phyloP scores from a whole-genome alignment of 179 eudicot genomes.

The Camellia oleifera region DNA sequence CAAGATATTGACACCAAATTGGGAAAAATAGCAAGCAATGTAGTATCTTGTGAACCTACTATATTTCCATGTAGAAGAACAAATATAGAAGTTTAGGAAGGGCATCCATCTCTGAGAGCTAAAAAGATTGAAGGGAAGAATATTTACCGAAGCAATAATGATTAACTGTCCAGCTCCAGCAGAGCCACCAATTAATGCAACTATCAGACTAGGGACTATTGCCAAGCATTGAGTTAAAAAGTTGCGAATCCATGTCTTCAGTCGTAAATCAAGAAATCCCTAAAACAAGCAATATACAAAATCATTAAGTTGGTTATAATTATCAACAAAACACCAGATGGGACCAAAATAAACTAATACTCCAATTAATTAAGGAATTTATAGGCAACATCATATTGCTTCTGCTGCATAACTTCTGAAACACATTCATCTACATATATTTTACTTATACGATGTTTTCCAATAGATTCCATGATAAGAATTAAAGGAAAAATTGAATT shows the following conservation, averaged over 20 bases:
- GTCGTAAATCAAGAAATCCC: constrained; percentile 89
- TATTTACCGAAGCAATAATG: constrained; percentile 83
- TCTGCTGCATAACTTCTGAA: too few species aligned
- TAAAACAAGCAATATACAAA: constrained; percentile 19
- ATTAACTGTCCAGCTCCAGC: constrained; percentile 94
- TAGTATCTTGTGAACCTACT: neutral
- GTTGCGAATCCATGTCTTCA: constrained; percentile 92
- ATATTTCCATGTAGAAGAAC: neutral
- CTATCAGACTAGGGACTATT: constrained; percentile 88
- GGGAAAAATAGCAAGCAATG: neutral
- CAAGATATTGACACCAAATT: neutral
- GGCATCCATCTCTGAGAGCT: neutral
- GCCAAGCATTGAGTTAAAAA: constrained; percentile 89
- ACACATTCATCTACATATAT: too few species aligned
- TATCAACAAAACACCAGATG: neutral
- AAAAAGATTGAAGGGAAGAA: neutral
- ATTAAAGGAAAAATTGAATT: too few species aligned
- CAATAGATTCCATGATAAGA: too few species aligned
- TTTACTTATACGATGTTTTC: too few species aligned
- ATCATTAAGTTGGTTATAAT: neutral
- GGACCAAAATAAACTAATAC: neutral
- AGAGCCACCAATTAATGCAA: constrained; percentile 91
- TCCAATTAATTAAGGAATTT: neutral
- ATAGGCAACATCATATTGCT: neutral
- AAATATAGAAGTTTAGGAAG: neutral